These are phyloP conservation scores for Acer yangbiense DNA, from an alignment of 345 rosid species.

Conservation along the genomic window DNA sequence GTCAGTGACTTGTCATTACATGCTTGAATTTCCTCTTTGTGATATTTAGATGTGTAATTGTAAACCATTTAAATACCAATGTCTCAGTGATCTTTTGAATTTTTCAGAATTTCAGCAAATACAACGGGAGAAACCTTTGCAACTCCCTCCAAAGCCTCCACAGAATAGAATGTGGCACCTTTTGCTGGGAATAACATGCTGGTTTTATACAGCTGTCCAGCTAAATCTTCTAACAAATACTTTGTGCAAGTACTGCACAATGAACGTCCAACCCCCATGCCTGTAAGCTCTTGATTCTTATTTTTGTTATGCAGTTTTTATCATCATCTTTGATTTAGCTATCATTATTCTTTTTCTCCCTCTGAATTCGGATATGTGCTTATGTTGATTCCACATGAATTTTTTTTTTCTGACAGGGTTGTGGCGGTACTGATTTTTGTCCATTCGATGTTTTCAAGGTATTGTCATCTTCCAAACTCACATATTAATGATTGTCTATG, in stretches of 20 bases:
- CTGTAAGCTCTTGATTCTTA: slow-evolving; percentile 46
- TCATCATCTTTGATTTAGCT: not conserved
- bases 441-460: slow-evolving; percentile 91
- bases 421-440: slow-evolving; percentile 66
- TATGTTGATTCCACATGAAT: not conserved
- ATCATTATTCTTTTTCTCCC: not conserved
- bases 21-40: slow-evolving; percentile 4
- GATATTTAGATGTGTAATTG: not conserved
- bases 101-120: slow-evolving; percentile 69
- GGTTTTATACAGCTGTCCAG: slow-evolving; percentile 76
- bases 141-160: slow-evolving; percentile 86
- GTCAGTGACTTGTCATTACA: slow-evolving; percentile 40
- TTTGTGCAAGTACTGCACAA: slow-evolving; percentile 87
- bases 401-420: slow-evolving; percentile 53
- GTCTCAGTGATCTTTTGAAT: slow-evolving; percentile 16
- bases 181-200: slow-evolving; percentile 89
- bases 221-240: slow-evolving; percentile 65
- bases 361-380: not conserved
- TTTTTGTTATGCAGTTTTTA: too few relatives aligned
- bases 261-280: slow-evolving; percentile 77
- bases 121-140: slow-evolving; percentile 72
- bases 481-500: not conserved
- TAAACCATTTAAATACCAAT: slow-evolving; percentile 5
- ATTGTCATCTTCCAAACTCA: not conserved
- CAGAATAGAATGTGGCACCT: slow-evolving; percentile 78